Conservation (phyloP, 495 filamentous ascomycete species). For the Trichoderma orchidacearum region DNA sequence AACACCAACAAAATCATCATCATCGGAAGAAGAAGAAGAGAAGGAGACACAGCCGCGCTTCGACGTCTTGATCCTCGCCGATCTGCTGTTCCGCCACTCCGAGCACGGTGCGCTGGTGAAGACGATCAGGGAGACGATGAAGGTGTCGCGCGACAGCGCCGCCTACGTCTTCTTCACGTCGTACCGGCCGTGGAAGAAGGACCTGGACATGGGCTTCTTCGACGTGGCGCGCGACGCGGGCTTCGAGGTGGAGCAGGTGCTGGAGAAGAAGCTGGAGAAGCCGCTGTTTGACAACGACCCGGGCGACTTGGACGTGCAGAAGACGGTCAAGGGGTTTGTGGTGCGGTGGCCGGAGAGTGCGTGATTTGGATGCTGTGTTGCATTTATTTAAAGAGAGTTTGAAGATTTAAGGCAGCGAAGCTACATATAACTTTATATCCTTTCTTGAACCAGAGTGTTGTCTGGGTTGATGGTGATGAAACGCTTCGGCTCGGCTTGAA, state of each 20-base stretch:
- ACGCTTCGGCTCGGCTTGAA: background rate
- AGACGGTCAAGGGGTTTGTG: slow-evolving; percentile 73
- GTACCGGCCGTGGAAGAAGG: slow-evolving; percentile 78
- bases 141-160: slow-evolving; percentile 33
- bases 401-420: background rate
- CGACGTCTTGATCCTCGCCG: slow-evolving; percentile 72
- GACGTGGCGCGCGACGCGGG: slow-evolving; percentile 52
- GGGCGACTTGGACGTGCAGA: slow-evolving; percentile 60
- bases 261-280: slow-evolving; percentile 67
- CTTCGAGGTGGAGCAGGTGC: slow-evolving; percentile 59
- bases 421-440: too few relatives aligned
- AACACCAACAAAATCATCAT: background rate
- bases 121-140: slow-evolving; percentile 51
- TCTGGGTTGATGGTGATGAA: background rate
- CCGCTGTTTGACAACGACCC: slow-evolving; percentile 82
- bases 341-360: slow-evolving; percentile 33
- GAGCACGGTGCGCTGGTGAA: slow-evolving; percentile 66
- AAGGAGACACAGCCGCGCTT: slow-evolving; percentile 41
- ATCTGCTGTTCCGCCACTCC: slow-evolving; percentile 78
- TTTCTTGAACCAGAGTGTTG: too few relatives aligned
- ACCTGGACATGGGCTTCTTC: slow-evolving; percentile 79
- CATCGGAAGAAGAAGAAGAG: slow-evolving; percentile 1
- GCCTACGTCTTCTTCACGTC: slow-evolving; percentile 88
- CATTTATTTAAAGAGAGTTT: background rate
- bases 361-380: background rate